These are phyloP conservation scores for Wickerhamiella kazuoi DNA, from an alignment of 805 yeast genomes.

Conservation along the genomic window DNA sequence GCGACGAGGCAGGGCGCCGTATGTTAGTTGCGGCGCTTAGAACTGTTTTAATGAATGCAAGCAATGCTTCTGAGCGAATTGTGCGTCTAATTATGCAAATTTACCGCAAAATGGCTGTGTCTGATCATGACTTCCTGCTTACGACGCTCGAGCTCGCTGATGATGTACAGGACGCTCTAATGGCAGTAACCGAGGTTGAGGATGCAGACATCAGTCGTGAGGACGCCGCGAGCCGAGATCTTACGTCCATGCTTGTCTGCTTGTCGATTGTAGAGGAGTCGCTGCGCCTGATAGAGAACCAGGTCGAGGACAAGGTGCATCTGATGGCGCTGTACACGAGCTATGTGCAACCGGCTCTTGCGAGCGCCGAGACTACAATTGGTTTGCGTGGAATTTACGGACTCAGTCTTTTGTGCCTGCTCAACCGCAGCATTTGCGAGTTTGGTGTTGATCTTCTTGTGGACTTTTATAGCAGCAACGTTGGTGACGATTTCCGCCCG, in stretches of 20 bases:
- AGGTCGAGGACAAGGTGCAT: background rate
- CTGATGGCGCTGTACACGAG: conserved; percentile 18
- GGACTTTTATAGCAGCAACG: conserved; percentile 10
- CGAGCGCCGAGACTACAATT: conserved; percentile 35
- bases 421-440: conserved; percentile 6
- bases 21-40: conserved; percentile 45
- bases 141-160: conserved; percentile 74
- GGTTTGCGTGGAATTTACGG: conserved; percentile 54
- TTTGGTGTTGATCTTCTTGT: background rate
- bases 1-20: conserved; percentile 82
- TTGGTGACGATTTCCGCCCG: conserved; percentile 40
- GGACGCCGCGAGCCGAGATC: background rate
- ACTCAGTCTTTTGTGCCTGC: conserved; percentile 59
- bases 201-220: conserved; percentile 17
- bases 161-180: conserved; percentile 51
- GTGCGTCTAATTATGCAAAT: conserved; percentile 37
- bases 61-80: conserved; percentile 33
- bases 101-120: conserved; percentile 50
- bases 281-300: conserved; percentile 1
- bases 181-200: background rate
- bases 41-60: conserved; percentile 30
- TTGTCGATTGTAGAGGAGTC: conserved; percentile 8
- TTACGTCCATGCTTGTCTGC: background rate
- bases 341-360: conserved; percentile 64
- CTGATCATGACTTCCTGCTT: conserved; percentile 67